Conservation (phyloP, 768 basidiomycete genomes). For the Lactarius tabidus region DNA sequence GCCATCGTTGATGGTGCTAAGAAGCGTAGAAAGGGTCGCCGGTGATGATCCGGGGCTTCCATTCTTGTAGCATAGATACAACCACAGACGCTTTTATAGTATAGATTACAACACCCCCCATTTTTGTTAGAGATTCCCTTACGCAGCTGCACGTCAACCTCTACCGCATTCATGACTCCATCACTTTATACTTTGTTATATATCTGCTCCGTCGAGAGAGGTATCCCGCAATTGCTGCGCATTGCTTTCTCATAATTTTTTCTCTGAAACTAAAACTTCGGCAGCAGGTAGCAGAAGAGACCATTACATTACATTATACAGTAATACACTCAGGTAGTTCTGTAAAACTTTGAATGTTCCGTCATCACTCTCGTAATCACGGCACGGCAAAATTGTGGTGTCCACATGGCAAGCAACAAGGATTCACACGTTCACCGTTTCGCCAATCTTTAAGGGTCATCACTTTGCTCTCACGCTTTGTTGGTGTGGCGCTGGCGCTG, state of each 20-base stretch:
- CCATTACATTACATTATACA: neutral
- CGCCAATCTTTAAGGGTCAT: no score
- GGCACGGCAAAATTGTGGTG: neutral
- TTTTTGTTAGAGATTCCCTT: neutral
- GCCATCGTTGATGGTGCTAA: slow-evolving; percentile 51
- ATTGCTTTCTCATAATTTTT: neutral
- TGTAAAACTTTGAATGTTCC: neutral
- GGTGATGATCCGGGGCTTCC: slow-evolving; percentile 11
- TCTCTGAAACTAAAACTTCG: neutral
- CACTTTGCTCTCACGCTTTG: no score
- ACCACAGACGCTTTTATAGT: slow-evolving; percentile 2
- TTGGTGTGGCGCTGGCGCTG: no score
- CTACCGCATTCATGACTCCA: neutral
- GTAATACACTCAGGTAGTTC: no score
- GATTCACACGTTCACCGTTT: neutral
- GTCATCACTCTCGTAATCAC: no score
- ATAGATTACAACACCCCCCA: neutral
- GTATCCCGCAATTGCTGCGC: neutral
- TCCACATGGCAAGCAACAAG: neutral
- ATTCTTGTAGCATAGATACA: slow-evolving; percentile 10
- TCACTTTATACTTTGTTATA: neutral
- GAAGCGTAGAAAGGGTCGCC: slow-evolving; percentile 38
- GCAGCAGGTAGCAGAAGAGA: neutral
- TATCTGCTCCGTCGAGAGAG: neutral
- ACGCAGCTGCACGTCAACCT: neutral